Percentiles rank a stretch among this genome's conserved stretches.
Conservation (phyloP, 2,329 filamentous ascomycete genomes). For the Gaeumannomyces tritici region DNA sequence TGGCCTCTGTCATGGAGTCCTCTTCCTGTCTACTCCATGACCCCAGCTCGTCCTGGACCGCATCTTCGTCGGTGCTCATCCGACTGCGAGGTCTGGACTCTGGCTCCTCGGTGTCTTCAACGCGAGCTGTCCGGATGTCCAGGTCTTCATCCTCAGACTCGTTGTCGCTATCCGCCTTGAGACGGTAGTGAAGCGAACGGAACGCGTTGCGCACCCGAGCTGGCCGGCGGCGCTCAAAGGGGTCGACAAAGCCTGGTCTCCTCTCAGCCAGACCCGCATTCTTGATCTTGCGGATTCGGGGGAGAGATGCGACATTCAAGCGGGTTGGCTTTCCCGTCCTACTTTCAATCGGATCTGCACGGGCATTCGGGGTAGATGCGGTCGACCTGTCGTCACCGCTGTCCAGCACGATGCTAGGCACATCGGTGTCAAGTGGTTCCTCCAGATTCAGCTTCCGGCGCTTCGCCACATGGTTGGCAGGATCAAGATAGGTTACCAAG, state of each 20-base stretch:
- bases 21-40: conserved; percentile 44
- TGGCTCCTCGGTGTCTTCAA: conserved; percentile 70
- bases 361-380: conserved; percentile 55
- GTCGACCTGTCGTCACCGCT: conserved; percentile 53
- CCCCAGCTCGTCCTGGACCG: conserved; percentile 36
- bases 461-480: conserved; percentile 69
- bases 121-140: background rate
- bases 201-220: conserved; percentile 49
- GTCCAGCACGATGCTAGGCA: conserved; percentile 41
- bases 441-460: conserved; percentile 69
- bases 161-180: conserved; percentile 68
- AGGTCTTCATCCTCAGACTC: conserved; percentile 75
- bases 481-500: conserved; percentile 74
- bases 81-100: conserved; percentile 76
- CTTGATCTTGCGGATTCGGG: conserved; percentile 65
- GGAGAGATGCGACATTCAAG: conserved; percentile 54
- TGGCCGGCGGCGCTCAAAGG: conserved; percentile 56
- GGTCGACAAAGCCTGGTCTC: conserved; percentile 57
- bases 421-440: conserved; percentile 52
- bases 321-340: conserved; percentile 33
- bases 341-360: conserved; percentile 51
- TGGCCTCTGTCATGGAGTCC: conserved; percentile 63
- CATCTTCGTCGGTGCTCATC: conserved; percentile 52
- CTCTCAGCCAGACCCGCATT: conserved; percentile 45
- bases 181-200: conserved; percentile 71